Percentiles rank a stretch among this genome's conserved stretches.
phyloP scores from a whole-genome alignment of 805 yeast genomes.

The Scheffersomyces amazonensis region DNA sequence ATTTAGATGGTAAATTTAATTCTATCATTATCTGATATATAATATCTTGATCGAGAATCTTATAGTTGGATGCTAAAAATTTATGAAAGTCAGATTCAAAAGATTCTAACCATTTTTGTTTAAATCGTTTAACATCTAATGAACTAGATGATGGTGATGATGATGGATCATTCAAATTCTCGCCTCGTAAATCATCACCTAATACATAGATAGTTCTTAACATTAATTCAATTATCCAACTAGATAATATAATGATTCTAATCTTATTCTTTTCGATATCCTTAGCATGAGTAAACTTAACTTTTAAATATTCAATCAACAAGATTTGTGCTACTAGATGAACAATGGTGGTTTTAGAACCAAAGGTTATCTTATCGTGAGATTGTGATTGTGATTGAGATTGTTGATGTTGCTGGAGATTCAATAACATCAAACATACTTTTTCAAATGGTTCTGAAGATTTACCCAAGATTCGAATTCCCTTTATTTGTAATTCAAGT shows the following conservation, averaged over 20 bases:
- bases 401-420: constrained; percentile 6
- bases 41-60: constrained; percentile 59
- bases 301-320: constrained; percentile 31
- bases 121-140: not conserved
- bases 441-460: constrained; percentile 69
- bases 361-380: not conserved
- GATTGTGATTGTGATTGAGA: not conserved
- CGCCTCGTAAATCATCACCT: constrained; percentile 26
- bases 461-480: constrained; percentile 48
- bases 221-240: constrained; percentile 65
- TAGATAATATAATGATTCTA: constrained; percentile 46
- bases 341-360: not conserved
- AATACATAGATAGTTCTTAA: constrained; percentile 44
- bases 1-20: constrained; percentile 62
- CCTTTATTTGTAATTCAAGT: constrained; percentile 36
- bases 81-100: constrained; percentile 27
- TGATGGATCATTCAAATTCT: not conserved
- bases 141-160: too few species aligned
- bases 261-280: constrained; percentile 24
- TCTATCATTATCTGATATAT: constrained; percentile 68
- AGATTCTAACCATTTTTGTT: constrained; percentile 1
- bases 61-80: constrained; percentile 50
- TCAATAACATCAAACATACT: constrained; percentile 52
- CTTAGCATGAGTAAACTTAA: constrained; percentile 24
- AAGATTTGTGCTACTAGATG: constrained; percentile 18